A percentile compares a stretch with the other conserved stretches of the same genome.
Evolutionary conservation across 371 early-diverging fungal genomes (phyloP).

Genomic region (Conidiobolus incongruus): DNA sequence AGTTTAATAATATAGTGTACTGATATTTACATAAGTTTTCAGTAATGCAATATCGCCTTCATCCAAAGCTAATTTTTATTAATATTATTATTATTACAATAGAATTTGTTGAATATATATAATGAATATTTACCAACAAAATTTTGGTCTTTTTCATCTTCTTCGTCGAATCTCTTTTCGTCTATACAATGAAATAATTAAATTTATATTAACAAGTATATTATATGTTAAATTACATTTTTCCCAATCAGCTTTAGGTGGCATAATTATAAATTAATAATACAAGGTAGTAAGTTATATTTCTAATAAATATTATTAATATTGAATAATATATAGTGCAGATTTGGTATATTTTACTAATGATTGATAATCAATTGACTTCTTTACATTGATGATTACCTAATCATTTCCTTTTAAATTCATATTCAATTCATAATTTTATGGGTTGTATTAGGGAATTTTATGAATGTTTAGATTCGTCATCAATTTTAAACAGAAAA

Average conservation of each 20-base stretch:
- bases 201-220: not conserved
- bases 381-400: too few species aligned
- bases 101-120: not conserved
- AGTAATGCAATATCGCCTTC: constrained; percentile 91
- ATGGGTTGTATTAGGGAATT: too few species aligned
- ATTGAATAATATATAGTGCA: too few species aligned
- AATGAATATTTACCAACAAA: constrained; percentile 20
- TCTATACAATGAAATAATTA: constrained; percentile 19
- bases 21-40: constrained; percentile 55
- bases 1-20: not conserved
- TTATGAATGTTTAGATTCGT: too few species aligned
- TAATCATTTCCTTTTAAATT: too few species aligned
- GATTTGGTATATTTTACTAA: too few species aligned
- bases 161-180: constrained; percentile 53
- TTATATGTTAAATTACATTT: constrained; percentile 47
- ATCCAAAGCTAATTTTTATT: constrained; percentile 76
- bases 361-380: too few species aligned
- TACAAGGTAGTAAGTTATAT: too few species aligned
- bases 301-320: too few species aligned
- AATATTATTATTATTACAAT: constrained; percentile 3
- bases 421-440: too few species aligned
- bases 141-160: constrained; percentile 73
- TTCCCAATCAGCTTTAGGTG: constrained; percentile 79
- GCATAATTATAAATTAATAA: constrained; percentile 10
- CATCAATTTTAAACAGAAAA: too few species aligned